Base-by-base conservation (phyloP, 441 rosid genomes). In the Populus trichocarpa region DNA sequence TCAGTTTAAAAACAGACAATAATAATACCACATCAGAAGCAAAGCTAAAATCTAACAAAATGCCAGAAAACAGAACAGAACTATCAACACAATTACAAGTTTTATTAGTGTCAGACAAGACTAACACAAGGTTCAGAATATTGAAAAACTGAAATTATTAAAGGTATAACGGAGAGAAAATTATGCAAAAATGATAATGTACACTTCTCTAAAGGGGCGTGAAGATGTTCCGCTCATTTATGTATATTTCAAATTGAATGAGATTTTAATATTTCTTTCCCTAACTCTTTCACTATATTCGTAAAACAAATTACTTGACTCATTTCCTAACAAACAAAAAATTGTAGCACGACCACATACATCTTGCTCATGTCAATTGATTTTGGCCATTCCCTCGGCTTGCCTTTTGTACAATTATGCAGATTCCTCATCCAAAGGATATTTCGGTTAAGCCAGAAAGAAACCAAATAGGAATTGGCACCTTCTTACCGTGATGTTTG, bases 121-220 rank as follows among this genome's bases (percentile, higher is more conserved):
- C 53, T 46, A 46, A 4, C 18, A 46, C 53, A 13, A 46, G 53
- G 53, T 46, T 46, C 53, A 46, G 1, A 13, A 46, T 46, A 46
- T 46, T 4, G 0, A 46, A 46, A 46, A 46, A 13, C 57, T 13
- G 20, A 46, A 46, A 46, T 46, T 46, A 46, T 46, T 46, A 14
- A 46, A 46, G 57, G 13, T 63, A n/a, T 3, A 63, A 63, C 73
- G 23, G 14, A 25, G 6, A 30, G 53, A 80, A 84, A 81, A 53
- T 82, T 82, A 75, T 50, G 84, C 87, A 84, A 86, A 89, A 89
- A 83, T 84, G 85, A 80, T 84, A 84, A 87, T 86, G 89, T 90
- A 88, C 93, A 87, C 40, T 82, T 87, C 70, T 65, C 79, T 75
- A 73, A 75, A n/a, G 38, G 65, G 80, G 70, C 77, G 76, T 68